Evolutionary conservation across 202 grass and related monocot species (phyloP).

Genomic region (Dendrocalamus latiflorus): DNA sequence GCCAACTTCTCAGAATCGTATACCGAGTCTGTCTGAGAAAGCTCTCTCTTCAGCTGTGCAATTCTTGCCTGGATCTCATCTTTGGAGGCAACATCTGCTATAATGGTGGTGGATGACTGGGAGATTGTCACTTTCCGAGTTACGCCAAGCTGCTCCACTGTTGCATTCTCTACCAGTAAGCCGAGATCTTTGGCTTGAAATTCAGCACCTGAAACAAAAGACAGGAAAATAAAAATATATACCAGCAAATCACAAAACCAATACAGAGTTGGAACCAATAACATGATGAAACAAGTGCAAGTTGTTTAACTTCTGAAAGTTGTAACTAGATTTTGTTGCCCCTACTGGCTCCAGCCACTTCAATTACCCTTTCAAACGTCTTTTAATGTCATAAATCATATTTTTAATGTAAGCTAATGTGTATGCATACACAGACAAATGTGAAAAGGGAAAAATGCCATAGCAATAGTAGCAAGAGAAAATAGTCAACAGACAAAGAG

Average conservation of each 20-base stretch:
- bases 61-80: conserved; percentile 86
- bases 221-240: not conserved
- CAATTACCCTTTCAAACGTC: not conserved
- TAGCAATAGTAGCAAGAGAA: not conserved
- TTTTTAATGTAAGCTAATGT: not conserved
- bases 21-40: conserved; percentile 77
- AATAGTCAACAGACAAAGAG: not conserved
- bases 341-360: not conserved
- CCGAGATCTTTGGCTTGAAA: conserved; percentile 95
- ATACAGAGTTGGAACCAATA: not conserved
- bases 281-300: not conserved
- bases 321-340: not conserved
- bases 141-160: conserved; percentile 73
- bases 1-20: conserved; percentile 91
- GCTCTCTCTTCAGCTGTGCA: conserved; percentile 87
- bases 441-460: not conserved
- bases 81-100: conserved; percentile 77
- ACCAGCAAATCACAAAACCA: not conserved
- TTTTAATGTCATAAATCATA: not conserved
- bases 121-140: conserved; percentile 80
- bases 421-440: not conserved
- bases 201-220: conserved; percentile 64
- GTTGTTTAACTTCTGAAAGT: not conserved
- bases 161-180: conserved; percentile 66
- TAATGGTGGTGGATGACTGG: conserved; percentile 62